Conservation (phyloP, 192 early-diverging fungal genomes). For the Lobosporangium transversale region DNA sequence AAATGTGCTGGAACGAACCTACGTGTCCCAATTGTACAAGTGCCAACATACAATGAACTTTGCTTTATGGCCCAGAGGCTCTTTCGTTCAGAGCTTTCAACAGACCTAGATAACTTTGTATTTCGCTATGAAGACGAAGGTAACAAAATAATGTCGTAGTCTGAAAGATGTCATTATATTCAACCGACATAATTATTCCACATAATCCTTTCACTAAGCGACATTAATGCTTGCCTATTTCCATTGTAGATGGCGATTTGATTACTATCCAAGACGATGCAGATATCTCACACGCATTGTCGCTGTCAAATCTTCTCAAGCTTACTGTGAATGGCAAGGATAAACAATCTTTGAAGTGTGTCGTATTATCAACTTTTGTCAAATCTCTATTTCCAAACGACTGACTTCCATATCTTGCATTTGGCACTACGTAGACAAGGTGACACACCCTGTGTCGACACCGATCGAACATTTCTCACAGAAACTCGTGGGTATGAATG, state of each 20-base stretch:
- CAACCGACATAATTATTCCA: too few species aligned
- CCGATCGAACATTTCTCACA: conserved; percentile 18
- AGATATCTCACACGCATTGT: conserved; percentile 61
- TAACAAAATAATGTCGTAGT: too few species aligned
- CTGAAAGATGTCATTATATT: too few species aligned
- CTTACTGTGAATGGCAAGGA: conserved; percentile 53
- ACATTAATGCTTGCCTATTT: too few species aligned
- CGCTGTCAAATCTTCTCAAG: conserved; percentile 56
- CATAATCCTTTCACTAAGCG: too few species aligned
- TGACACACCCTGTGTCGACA: conserved; percentile 26
- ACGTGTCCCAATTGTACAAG: conserved; percentile 59
- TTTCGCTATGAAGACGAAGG: conserved; percentile 61
- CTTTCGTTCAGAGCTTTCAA: conserved; percentile 46
- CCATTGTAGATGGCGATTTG: conserved; percentile 56
- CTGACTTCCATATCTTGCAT: not conserved
- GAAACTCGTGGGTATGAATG: conserved; percentile 18
- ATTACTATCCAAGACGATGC: conserved; percentile 62
- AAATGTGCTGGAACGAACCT: conserved; percentile 57
- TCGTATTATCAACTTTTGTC: too few species aligned
- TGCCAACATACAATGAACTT: conserved; percentile 61
- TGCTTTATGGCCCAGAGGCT: conserved; percentile 62
- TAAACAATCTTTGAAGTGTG: conserved; percentile 3
- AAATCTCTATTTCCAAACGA: too few species aligned
- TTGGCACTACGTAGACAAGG: conserved; percentile 14
- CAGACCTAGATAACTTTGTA: conserved; percentile 53